Conservation (phyloP, 2,329 filamentous ascomycete genomes). For the Fusarium coffeatum region DNA sequence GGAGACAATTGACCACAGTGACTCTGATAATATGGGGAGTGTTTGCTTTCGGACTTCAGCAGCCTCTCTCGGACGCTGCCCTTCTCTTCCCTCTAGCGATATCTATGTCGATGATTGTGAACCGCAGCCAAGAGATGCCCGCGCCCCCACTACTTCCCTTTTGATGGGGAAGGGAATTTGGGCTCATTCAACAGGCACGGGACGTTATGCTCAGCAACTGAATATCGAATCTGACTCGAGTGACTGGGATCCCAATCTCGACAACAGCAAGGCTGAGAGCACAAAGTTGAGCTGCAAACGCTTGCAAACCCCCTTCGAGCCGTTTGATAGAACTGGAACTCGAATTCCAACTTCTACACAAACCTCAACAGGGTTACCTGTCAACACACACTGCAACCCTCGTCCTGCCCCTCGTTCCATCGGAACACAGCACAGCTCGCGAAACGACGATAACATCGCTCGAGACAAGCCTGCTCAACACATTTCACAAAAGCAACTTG, state of each 20-base stretch:
- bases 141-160: neutral
- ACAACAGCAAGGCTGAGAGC: neutral
- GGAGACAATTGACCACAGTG: neutral
- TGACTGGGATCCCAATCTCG: neutral
- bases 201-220: too few species aligned
- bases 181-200: too few species aligned
- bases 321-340: neutral
- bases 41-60: neutral
- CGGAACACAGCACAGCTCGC: neutral
- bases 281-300: neutral
- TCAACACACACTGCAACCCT: too few species aligned
- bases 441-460: neutral
- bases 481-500: conserved; percentile 81
- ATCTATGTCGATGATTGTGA: neutral
- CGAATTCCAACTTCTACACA: too few species aligned
- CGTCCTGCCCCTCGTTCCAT: too few species aligned
- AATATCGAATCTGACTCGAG: too few species aligned
- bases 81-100: neutral
- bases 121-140: neutral
- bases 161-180: neutral
- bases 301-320: neutral
- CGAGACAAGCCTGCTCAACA: neutral
- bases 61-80: neutral
- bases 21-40: neutral
- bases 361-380: too few species aligned